Evolutionary conservation across 192 early-diverging fungal species (phyloP), one percentile per base, ranked within the genome.

Genomic region (Mortierella antarctica): DNA sequence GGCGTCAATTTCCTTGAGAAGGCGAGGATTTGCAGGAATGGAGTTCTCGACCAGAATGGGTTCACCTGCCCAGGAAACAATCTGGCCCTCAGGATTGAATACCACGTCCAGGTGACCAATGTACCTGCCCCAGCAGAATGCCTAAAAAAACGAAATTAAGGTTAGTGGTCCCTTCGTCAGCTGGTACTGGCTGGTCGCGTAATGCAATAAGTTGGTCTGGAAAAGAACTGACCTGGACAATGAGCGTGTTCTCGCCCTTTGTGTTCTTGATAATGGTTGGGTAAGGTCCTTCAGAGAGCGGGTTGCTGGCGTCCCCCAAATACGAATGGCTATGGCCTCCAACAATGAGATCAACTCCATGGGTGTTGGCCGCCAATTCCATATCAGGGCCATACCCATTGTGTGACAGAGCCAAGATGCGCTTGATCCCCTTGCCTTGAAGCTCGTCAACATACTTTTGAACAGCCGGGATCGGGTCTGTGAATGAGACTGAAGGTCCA

Each of bases 301-400:
- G 75, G n/a, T 84, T 85, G 11, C 71, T 71, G 0, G 86, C 70
- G 62, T 91, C 84, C 47, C 83, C 84, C 8, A 94, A 73, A 61
- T 91, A 88, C 23, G 91, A 85, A 78, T 95, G 94, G 18, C 91
- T 91, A 75, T 95, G 93, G 18, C 93, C 93, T 53, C 94, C 94
- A 52, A 93, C 86, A 77, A 92, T 91, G 45, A 92, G 56, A 45
- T 83, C 82, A 8, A 93, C 49, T 18, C 93, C 91, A 56, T 81
- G 73, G n/a, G 86, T 88, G 15, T 82, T 83, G 50, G 70, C 73
- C 6, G 91, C 92, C 45, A 92, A 71, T 41, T 85, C 85, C 83
- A 89, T 86, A 67, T 95, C 91, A n/a, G 89, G 85, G 31, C 83
- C 82, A 83, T 95, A 93, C 5, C 92, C 91, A 70, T 91, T 93